phyloP scores from a whole-genome alignment of 108 stramenopile species.

The Cylindrotheca closterium region DNA sequence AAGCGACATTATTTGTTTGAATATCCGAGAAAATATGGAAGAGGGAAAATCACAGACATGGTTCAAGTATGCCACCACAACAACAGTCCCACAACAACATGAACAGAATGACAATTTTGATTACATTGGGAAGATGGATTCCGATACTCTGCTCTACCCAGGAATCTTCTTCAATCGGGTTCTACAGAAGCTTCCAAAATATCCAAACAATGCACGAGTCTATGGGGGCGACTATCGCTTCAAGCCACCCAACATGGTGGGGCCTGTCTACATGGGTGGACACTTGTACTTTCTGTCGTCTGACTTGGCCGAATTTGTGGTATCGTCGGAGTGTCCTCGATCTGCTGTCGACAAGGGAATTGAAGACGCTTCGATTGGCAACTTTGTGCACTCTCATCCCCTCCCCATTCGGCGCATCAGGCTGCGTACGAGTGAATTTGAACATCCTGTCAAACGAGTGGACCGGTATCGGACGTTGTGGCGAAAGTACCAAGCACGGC shows the following conservation, averaged over 20 bases:
- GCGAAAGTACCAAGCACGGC: constrained; percentile 1
- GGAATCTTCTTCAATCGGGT: constrained; percentile 13
- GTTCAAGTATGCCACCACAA: constrained; percentile 16
- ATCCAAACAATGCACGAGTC: constrained; percentile 22
- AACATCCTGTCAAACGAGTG: constrained; percentile 12
- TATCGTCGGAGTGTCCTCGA: constrained; percentile 21
- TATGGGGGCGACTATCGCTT: constrained; percentile 24
- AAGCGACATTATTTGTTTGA: constrained; percentile 27
- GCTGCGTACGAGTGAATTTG: not conserved
- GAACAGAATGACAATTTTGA: constrained; percentile 20
- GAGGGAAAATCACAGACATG: constrained; percentile 29
- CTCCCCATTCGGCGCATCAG: constrained; percentile 7
- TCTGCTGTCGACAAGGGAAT: constrained; percentile 14
- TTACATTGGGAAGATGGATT: constrained; percentile 25
- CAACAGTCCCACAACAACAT: too few species aligned
- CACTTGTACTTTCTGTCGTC: constrained; percentile 23
- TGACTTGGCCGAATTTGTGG: constrained; percentile 28
- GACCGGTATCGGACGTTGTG: constrained; percentile 6
- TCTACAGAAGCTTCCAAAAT: not conserved
- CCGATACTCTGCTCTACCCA: constrained; percentile 21
- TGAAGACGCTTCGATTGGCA: constrained; percentile 31
- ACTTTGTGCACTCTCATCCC: constrained; percentile 19
- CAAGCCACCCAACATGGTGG: constrained; percentile 17
- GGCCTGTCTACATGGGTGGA: constrained; percentile 26
- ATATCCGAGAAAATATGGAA: constrained; percentile 32